A percentile compares a stretch with the other conserved stretches of the same genome.
phyloP scores from a whole-genome alignment of 176 grass and related monocot genomes.

The Saccharum officinarum region DNA sequence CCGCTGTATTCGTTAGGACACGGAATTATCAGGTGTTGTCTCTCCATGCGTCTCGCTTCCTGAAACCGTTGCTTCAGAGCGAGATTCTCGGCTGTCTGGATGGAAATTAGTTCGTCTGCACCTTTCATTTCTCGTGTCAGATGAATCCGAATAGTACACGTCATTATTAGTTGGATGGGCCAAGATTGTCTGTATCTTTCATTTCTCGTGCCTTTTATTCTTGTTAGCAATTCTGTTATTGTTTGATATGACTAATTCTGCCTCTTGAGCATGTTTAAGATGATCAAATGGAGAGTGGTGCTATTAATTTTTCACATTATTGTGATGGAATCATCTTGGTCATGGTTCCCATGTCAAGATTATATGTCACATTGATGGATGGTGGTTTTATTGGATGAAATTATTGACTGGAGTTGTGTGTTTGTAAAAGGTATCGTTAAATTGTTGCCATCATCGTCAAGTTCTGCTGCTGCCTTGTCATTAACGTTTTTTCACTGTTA shows the following conservation, averaged over 20 bases:
- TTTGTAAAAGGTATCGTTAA: neutral
- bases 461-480: slow-evolving; percentile 9
- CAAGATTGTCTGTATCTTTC: neutral
- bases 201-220: neutral
- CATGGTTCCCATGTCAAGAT: neutral
- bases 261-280: slow-evolving; percentile 4
- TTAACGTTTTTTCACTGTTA: slow-evolving; percentile 21
- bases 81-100: slow-evolving; percentile 14
- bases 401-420: neutral
- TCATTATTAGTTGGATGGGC: neutral
- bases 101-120: neutral
- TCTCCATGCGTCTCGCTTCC: neutral
- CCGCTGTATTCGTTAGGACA: neutral
- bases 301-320: slow-evolving; percentile 17
- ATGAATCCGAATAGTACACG: neutral
- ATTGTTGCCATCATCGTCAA: slow-evolving; percentile 1
- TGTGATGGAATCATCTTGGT: slow-evolving; percentile 8
- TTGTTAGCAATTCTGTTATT: neutral
- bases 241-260: neutral
- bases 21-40: neutral
- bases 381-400: neutral
- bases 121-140: neutral
- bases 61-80: neutral
- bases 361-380: neutral
- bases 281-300: slow-evolving; percentile 1